Conservation (phyloP, 2,329 filamentous ascomycete species). For the Aschersonia sp. region DNA sequence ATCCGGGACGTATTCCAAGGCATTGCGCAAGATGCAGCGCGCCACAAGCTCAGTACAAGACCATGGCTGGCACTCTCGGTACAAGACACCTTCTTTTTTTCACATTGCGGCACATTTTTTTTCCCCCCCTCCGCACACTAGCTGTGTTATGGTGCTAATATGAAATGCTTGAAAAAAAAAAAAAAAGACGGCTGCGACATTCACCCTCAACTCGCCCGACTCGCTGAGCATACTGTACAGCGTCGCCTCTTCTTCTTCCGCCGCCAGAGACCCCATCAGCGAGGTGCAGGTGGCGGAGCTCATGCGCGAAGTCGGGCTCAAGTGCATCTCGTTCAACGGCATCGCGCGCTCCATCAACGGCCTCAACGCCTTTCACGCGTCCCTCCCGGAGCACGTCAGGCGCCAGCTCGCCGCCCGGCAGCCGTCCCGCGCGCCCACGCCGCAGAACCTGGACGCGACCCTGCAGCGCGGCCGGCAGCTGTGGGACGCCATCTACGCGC, state of each 20-base stretch:
- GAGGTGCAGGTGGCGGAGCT: slow-evolving; percentile 45
- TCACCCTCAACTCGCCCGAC: slow-evolving; percentile 76
- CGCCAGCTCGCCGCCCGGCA: slow-evolving; percentile 34
- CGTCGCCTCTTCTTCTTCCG: slow-evolving; percentile 20
- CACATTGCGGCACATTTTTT: background rate
- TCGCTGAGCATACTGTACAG: slow-evolving; percentile 51
- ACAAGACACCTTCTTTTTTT: slow-evolving; percentile 6
- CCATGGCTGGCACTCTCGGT: slow-evolving; percentile 57
- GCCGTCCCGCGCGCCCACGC: slow-evolving; percentile 38
- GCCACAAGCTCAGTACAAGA: slow-evolving; percentile 44
- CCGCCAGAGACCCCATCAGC: slow-evolving; percentile 5
- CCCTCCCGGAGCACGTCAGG: slow-evolving; percentile 42
- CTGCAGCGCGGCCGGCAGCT: slow-evolving; percentile 49
- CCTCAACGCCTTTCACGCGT: slow-evolving; percentile 53
- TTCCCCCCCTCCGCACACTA: background rate
- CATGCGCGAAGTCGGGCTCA: slow-evolving; percentile 61
- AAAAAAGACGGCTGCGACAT: slow-evolving; percentile 57
- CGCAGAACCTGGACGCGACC: slow-evolving; percentile 32
- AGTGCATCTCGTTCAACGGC: slow-evolving; percentile 69
- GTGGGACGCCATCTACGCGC: slow-evolving; percentile 66
- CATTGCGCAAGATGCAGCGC: slow-evolving; percentile 47
- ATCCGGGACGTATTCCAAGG: slow-evolving; percentile 49
- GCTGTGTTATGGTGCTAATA: no score
- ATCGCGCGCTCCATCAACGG: slow-evolving; percentile 76
- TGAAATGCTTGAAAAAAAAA: slow-evolving; percentile 13